These are phyloP conservation scores for Tillandsia fasciculata DNA, from an alignment of 176 grass and related monocot genomes.

Conservation along the genomic window DNA sequence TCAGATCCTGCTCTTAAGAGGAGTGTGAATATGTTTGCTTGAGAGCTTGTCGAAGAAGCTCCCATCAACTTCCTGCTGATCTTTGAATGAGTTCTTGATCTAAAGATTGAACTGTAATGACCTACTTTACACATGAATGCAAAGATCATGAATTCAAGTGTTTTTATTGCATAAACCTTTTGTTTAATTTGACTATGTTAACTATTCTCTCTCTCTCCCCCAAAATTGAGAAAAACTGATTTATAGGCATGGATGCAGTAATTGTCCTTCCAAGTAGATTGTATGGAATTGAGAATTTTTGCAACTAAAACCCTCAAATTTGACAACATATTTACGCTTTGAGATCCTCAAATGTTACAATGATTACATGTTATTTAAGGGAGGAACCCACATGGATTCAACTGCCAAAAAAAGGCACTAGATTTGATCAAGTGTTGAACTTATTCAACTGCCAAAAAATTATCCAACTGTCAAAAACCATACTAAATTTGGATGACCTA, in stretches of 20 bases:
- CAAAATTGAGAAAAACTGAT: background rate
- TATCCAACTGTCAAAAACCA: no score
- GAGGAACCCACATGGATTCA: no score
- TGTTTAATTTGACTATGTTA: background rate
- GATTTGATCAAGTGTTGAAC: no score
- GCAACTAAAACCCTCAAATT: no score
- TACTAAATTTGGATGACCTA: no score
- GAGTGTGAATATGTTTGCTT: background rate
- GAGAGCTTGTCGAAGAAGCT: background rate
- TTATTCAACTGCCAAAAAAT: no score
- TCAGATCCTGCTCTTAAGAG: conserved; percentile 17
- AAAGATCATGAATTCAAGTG: background rate
- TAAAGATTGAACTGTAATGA: background rate
- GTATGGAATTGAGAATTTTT: no score
- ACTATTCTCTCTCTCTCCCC: background rate
- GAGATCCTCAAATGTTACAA: no score
- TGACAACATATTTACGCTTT: no score
- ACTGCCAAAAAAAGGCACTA: no score
- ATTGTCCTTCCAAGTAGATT: no score
- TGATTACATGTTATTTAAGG: no score
- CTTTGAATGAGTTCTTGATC: background rate
- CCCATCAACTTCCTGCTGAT: background rate
- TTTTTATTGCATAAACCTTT: background rate
- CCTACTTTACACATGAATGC: background rate
- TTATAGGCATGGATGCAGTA: background rate